A percentile compares a stretch with the other conserved stretches of the same genome.
Conservation (phyloP, 1,284 basidiomycete species). For the Neonothopanus nambi region DNA sequence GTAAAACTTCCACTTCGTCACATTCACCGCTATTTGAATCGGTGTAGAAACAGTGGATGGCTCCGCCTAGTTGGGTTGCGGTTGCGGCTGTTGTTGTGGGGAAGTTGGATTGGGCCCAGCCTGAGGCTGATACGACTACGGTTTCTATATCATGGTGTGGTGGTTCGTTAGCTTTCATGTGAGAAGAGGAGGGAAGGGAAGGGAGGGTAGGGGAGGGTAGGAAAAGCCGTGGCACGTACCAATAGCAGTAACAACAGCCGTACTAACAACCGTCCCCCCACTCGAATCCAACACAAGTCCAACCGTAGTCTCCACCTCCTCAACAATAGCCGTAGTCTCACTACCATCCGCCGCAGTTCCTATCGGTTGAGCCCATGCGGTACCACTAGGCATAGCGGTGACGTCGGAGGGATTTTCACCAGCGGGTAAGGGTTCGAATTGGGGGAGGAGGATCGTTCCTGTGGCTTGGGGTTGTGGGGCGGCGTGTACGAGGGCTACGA, state of each 20-base stretch:
- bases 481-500: too few species aligned
- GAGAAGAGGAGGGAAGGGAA: too few species aligned
- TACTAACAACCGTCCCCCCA: background rate
- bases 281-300: background rate
- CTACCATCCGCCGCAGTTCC: slow-evolving; percentile 2
- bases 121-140: slow-evolving; percentile 6
- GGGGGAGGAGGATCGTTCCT: background rate
- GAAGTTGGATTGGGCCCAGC: slow-evolving; percentile 7
- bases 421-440: background rate
- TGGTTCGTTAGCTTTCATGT: too few species aligned
- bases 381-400: background rate
- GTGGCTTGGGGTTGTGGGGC: slow-evolving; percentile 1
- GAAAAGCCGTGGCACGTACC: background rate
- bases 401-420: background rate
- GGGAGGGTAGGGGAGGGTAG: too few species aligned
- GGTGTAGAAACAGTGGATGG: background rate
- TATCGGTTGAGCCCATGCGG: slow-evolving; percentile 1
- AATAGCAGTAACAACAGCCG: background rate
- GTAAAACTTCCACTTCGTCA: slow-evolving; percentile 4
- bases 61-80: slow-evolving; percentile 3
- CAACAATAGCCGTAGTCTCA: background rate
- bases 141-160: too few species aligned
- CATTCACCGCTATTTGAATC: slow-evolving; percentile 2
- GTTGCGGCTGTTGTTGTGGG: background rate
- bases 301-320: background rate